Conservation (phyloP, 257 asterid genomes). For the Sherardia arvensis region DNA sequence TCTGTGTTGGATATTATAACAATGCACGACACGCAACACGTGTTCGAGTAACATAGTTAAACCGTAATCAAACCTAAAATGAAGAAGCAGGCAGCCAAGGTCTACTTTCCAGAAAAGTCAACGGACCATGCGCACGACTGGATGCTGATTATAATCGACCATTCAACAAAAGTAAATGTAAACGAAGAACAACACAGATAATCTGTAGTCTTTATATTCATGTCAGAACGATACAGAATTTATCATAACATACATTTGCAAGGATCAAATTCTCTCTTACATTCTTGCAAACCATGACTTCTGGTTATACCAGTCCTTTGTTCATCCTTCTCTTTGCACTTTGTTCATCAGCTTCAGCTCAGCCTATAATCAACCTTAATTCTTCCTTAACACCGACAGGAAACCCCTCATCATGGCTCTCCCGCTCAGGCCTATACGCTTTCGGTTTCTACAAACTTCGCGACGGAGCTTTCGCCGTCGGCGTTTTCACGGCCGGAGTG, state of each 20-base stretch:
- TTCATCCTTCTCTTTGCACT: constrained; percentile 7
- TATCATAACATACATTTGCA: not conserved
- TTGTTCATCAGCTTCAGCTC: constrained; percentile 23
- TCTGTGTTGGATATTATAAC: too few relatives aligned
- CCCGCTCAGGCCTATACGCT: constrained; percentile 15
- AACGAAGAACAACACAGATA: too few relatives aligned
- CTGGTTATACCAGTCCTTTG: not conserved
- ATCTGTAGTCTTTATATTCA: not conserved
- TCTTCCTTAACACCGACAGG: constrained; percentile 35
- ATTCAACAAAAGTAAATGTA: not conserved
- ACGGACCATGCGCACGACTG: not conserved
- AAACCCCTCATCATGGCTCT: constrained; percentile 21
- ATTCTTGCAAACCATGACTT: not conserved
- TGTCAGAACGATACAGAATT: not conserved
- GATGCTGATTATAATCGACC: not conserved
- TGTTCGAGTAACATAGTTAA: too few relatives aligned
- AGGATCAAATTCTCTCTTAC: not conserved
- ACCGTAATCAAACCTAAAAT: not conserved
- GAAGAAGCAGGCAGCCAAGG: not conserved
- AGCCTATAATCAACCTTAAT: constrained; percentile 27
- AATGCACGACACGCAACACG: too few relatives aligned
- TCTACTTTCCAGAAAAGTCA: not conserved
- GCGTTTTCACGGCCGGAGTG: not conserved
- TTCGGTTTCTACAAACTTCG: constrained; percentile 17
- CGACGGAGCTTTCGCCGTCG: not conserved